These are phyloP conservation scores for Cystobasidium pallidum DNA, from an alignment of 1,284 basidiomycete genomes.

Conservation along the genomic window DNA sequence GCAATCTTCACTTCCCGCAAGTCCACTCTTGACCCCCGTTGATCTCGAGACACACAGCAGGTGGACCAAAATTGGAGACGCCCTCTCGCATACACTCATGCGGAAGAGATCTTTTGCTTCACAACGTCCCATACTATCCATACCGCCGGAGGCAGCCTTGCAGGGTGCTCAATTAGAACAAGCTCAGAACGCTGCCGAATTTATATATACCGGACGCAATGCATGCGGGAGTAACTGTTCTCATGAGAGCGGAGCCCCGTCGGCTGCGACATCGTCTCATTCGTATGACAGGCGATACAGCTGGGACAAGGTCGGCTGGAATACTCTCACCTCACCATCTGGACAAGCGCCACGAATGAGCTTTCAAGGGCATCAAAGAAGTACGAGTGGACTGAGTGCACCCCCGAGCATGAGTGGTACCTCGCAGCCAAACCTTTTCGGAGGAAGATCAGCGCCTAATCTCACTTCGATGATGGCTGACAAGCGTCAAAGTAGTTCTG, in stretches of 20 bases:
- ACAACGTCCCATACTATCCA: conserved; percentile 17
- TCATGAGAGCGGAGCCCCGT: conserved; percentile 4
- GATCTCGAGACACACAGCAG: conserved; percentile 37
- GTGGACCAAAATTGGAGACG: conserved; percentile 42
- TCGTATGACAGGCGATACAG: conserved; percentile 30
- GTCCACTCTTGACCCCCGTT: conserved; percentile 41
- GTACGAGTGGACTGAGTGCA: conserved; percentile 4
- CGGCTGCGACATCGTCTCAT: conserved; percentile 24
- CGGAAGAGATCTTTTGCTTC: conserved; percentile 41
- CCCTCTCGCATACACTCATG: conserved; percentile 24
- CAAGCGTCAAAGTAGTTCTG: conserved; percentile 36
- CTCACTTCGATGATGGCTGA: conserved; percentile 29
- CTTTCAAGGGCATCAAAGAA: conserved; percentile 1
- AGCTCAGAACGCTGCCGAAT: conserved; percentile 40
- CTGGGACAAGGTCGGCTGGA: conserved; percentile 32
- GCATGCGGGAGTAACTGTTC: conserved; percentile 14
- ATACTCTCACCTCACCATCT: not conserved
- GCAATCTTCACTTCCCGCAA: conserved; percentile 37
- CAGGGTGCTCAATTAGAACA: conserved; percentile 40
- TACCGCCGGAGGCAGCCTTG: conserved; percentile 31
- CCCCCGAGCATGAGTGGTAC: conserved; percentile 13
- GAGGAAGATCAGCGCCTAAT: conserved; percentile 36
- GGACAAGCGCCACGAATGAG: not conserved
- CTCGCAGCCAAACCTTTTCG: conserved; percentile 3
- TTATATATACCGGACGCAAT: conserved; percentile 34